These are phyloP conservation scores for Ilyonectria sp. DNA, from an alignment of 2,329 filamentous ascomycete species.

Conservation along the genomic window DNA sequence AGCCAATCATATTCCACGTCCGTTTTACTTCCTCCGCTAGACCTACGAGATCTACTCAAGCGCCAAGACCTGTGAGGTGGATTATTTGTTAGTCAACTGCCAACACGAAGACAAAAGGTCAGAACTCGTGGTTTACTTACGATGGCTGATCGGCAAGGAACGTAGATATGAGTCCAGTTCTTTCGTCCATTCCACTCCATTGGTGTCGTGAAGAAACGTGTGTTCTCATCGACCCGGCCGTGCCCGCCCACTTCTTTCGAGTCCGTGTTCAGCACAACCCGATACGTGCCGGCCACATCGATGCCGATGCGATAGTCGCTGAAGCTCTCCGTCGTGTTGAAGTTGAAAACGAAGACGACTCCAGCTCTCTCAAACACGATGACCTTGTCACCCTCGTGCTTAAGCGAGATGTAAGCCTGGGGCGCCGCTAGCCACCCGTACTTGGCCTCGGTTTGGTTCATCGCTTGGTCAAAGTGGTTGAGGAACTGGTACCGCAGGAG, in stretches of 20 bases:
- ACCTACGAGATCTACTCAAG: slow-evolving; percentile 54
- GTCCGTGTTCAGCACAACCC: slow-evolving; percentile 88
- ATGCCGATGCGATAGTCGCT: slow-evolving; percentile 94
- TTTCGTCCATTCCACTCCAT: slow-evolving; percentile 90
- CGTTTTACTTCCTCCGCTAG: slow-evolving; percentile 19
- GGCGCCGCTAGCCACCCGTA: slow-evolving; percentile 91
- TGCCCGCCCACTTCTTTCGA: slow-evolving; percentile 83
- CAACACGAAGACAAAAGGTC: not conserved
- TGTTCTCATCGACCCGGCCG: slow-evolving; percentile 82
- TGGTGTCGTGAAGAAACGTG: slow-evolving; percentile 92
- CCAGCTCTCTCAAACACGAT: slow-evolving; percentile 95
- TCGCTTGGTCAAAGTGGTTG: slow-evolving; percentile 92
- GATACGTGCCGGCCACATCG: slow-evolving; percentile 87
- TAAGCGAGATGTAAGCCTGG: slow-evolving; percentile 93
- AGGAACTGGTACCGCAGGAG: slow-evolving; percentile 91
- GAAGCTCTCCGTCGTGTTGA: slow-evolving; percentile 88
- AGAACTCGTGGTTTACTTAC: slow-evolving; percentile 65
- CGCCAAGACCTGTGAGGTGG: slow-evolving; percentile 64
- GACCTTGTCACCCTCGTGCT: slow-evolving; percentile 94
- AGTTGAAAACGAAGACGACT: slow-evolving; percentile 96
- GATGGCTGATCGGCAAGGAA: slow-evolving; percentile 86
- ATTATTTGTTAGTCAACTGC: slow-evolving; percentile 23
- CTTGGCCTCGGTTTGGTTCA: slow-evolving; percentile 90
- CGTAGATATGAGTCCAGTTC: slow-evolving; percentile 95
- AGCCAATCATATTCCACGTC: not conserved